These are phyloP conservation scores for Mycena floridula DNA, from an alignment of 768 basidiomycete species.

Conservation along the genomic window DNA sequence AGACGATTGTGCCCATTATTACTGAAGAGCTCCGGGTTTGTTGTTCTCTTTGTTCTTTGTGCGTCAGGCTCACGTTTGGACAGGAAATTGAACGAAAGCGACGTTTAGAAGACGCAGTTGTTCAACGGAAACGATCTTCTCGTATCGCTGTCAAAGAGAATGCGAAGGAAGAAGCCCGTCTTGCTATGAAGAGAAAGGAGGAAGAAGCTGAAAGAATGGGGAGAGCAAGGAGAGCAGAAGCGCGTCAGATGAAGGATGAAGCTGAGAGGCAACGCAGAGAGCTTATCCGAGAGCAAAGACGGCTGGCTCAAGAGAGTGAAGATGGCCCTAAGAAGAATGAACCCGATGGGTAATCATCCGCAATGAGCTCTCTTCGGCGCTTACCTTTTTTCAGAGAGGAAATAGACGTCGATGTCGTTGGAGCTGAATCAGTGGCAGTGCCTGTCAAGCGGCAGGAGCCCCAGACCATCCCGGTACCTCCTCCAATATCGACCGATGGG, in stretches of 20 bases:
- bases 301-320: constrained; percentile 2
- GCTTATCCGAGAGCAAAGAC: constrained; percentile 1
- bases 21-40: constrained; percentile 61
- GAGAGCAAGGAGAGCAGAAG: constrained; percentile 26
- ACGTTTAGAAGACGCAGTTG: constrained; percentile 66
- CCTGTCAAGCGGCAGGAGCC: background rate
- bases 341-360: constrained; percentile 7
- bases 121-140: constrained; percentile 86
- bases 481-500: too few species aligned
- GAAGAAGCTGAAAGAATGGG: constrained; percentile 33
- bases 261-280: constrained; percentile 48
- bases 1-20: constrained; percentile 66
- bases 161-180: constrained; percentile 68
- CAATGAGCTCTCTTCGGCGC: too few species aligned
- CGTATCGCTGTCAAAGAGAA: constrained; percentile 79
- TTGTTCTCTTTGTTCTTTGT: constrained; percentile 5
- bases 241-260: constrained; percentile 51
- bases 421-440: background rate
- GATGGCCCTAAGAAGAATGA: too few species aligned
- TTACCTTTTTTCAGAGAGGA: constrained; percentile 6
- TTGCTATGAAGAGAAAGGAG: constrained; percentile 50
- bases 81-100: constrained; percentile 62
- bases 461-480: too few species aligned
- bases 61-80: background rate
- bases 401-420: constrained; percentile 6